phyloP scores from a whole-genome alignment of 2,329 filamentous ascomycete genomes.

The Pseudogymnoascus sp. region DNA sequence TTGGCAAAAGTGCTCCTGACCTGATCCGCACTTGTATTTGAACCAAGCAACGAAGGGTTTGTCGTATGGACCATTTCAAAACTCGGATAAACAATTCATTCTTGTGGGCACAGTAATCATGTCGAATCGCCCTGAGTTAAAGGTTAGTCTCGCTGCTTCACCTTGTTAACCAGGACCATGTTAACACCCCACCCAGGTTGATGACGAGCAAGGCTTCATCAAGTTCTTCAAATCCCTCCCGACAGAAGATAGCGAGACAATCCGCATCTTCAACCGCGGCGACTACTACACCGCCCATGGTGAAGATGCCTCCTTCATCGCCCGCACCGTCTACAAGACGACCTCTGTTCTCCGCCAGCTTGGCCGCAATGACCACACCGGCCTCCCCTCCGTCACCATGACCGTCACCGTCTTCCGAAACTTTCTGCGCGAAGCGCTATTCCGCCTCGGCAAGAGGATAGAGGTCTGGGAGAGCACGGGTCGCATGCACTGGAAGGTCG shows the following conservation, averaged over 20 bases:
- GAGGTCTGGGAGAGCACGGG: constrained; percentile 77
- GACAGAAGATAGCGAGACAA: constrained; percentile 58
- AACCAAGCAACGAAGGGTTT: not conserved
- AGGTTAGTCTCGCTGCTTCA: constrained; percentile 24
- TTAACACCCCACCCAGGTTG: constrained; percentile 48
- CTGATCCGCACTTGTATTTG: not conserved
- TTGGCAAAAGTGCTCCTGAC: not conserved
- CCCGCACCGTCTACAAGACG: constrained; percentile 87
- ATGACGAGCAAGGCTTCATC: constrained; percentile 96
- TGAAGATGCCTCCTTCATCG: constrained; percentile 75
- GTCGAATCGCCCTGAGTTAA: constrained; percentile 48
- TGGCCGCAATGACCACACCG: constrained; percentile 73
- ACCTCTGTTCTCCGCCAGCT: constrained; percentile 90
- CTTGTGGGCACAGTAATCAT: constrained; percentile 26
- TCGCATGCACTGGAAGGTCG: constrained; percentile 84
- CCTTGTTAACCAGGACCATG: constrained; percentile 28
- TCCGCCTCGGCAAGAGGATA: constrained; percentile 80
- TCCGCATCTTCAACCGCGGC: constrained; percentile 86
- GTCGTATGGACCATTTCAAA: not conserved
- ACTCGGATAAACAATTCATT: not conserved
- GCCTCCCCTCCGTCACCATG: constrained; percentile 88
- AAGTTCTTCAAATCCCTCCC: constrained; percentile 88
- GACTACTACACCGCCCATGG: constrained; percentile 96
- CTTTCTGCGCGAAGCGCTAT: constrained; percentile 88
- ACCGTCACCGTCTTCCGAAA: constrained; percentile 91